Evolutionary conservation across 1,284 basidiomycete genomes (phyloP), one percentile per base, ranked within the genome.

Genomic region (Wolfiporia cocos): DNA sequence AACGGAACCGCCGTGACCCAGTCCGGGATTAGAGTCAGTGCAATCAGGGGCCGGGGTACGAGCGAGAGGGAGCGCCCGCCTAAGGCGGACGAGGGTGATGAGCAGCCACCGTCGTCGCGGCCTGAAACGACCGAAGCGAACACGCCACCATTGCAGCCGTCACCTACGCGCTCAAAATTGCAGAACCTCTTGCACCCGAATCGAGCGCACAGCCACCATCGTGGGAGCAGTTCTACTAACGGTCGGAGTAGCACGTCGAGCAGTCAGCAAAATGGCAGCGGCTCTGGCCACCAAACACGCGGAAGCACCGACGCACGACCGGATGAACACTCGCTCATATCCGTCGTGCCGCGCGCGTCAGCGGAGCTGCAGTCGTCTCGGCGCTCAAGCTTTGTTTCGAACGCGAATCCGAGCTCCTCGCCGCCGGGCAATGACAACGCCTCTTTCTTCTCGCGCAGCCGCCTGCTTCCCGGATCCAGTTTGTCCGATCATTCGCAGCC

Each of bases 181-280:
- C 48, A 47, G 5, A 50, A 44, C 34, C 41, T 63, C 18, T 40
- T 64, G 26, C 58, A 58, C 31, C 54, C 57, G 33, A 45, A 51
- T 41, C 49, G 54, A 11, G 48, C 53, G 39, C 50, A 40, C 37
- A 18, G 41, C 28, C 17, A 41, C 32, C 32, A 44, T 22, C 37
- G 28, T 26, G 36, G 41, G n/a, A 5, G 14, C 37, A n/a, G 48
- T 41, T 37, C 41, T 18, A 34, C 33, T 2, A 19, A 24, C 11
- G 29, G 17, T n/a, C 26, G 22, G 4, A 15, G 20, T 12, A 34
- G 20, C 15, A n/a, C 22, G 17, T 42, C 41, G 20, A 10, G n/a
- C 5, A 42, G 31, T 20, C 32, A 24, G 28, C 41, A 23, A 18
- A 22, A n/a, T 15, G 33, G 17, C 11, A 37, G 17, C 20, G 18